phyloP scores from a whole-genome alignment of 768 basidiomycete genomes.

The Mycena rebaudengoi region DNA sequence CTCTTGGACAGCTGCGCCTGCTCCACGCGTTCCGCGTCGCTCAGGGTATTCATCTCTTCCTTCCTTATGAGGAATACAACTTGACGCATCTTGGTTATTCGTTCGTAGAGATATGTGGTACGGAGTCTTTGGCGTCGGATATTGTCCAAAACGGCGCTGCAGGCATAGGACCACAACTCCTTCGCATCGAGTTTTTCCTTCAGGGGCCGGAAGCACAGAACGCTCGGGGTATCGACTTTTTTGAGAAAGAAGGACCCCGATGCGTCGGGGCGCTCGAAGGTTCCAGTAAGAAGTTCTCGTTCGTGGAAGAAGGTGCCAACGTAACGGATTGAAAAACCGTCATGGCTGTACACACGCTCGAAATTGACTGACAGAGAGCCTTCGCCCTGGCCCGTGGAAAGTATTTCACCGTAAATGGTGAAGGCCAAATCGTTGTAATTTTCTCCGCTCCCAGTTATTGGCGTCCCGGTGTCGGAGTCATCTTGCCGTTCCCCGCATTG shows the following conservation, averaged over 20 bases:
- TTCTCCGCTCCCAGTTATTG: not conserved
- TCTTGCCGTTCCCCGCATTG: not conserved
- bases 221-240: not conserved
- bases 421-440: not conserved
- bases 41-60: too few relatives aligned
- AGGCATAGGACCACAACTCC: not conserved
- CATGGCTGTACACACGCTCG: not conserved
- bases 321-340: not conserved
- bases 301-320: not conserved
- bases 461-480: not conserved
- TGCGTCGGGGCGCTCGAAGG: not conserved
- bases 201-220: slow-evolving; percentile 15
- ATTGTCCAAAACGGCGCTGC: too few relatives aligned
- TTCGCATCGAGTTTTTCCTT: not conserved
- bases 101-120: too few relatives aligned
- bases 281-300: not conserved
- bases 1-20: too few relatives aligned
- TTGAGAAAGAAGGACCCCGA: slow-evolving; percentile 13
- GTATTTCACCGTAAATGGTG: not conserved
- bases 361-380: not conserved
- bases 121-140: too few relatives aligned
- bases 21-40: too few relatives aligned
- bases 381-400: not conserved
- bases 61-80: too few relatives aligned
- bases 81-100: too few relatives aligned